Conservation (phyloP, 192 early-diverging fungal genomes). For the Backusella mclennaniae region DNA sequence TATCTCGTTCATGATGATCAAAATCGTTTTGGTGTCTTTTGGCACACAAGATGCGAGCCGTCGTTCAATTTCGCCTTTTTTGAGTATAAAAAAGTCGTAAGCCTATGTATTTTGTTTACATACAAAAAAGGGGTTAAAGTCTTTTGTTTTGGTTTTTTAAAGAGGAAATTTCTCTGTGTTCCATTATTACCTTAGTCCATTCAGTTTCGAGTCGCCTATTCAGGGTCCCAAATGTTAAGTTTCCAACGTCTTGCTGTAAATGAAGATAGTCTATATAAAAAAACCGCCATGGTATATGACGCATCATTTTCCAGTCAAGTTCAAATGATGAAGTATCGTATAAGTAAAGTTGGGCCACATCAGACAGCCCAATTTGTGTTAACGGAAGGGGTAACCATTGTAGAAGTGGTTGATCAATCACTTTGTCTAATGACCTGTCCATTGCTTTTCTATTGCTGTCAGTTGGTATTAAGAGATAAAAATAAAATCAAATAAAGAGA, state of each 20-base stretch:
- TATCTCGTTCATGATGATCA: slow-evolving; percentile 3
- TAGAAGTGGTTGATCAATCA: background rate
- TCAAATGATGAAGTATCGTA: slow-evolving; percentile 7
- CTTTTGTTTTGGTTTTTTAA: background rate
- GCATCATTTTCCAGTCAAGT: background rate
- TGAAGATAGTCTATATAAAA: slow-evolving; percentile 18
- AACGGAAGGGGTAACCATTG: background rate
- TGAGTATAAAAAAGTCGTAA: slow-evolving; percentile 13
- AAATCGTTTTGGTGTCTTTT: background rate
- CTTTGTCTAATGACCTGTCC: background rate
- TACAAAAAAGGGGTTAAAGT: background rate
- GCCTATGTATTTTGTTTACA: slow-evolving; percentile 1
- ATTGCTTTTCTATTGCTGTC: background rate
- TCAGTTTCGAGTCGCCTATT: background rate
- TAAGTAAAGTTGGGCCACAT: background rate
- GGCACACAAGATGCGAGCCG: background rate
- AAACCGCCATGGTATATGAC: slow-evolving; percentile 3
- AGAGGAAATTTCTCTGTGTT: background rate
- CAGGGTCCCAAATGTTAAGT: background rate
- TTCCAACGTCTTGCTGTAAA: background rate
- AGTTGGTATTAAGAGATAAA: background rate
- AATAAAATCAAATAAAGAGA: background rate
- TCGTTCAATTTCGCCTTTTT: slow-evolving; percentile 21
- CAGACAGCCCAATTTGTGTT: slow-evolving; percentile 5
- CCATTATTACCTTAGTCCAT: slow-evolving; percentile 12